A percentile compares a stretch with the other conserved stretches of the same genome.
These are phyloP conservation scores for Samsoniella hepiali DNA, from an alignment of 2,329 filamentous ascomycete genomes.

Conservation along the genomic window DNA sequence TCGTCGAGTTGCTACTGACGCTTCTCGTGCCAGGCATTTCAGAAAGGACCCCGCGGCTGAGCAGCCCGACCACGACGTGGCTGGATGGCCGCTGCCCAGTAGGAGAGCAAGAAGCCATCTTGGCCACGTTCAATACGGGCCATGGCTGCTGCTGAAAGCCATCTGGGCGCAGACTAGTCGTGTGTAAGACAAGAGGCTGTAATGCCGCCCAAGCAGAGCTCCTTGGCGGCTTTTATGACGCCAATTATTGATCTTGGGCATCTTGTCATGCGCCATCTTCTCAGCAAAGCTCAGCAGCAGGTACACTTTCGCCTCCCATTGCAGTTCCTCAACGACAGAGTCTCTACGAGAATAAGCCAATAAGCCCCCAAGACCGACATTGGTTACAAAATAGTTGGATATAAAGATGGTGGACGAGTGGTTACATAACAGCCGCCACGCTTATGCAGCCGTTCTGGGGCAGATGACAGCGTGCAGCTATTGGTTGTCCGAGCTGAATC, in stretches of 20 bases:
- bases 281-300: no score
- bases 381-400: neutral
- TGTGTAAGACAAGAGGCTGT: slow-evolving; percentile 12
- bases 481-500: neutral
- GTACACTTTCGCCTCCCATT: neutral
- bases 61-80: neutral
- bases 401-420: neutral
- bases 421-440: neutral
- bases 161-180: neutral
- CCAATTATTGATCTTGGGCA: slow-evolving; percentile 6
- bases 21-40: neutral
- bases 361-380: neutral
- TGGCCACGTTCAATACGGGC: neutral
- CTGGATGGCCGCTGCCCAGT: neutral
- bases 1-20: neutral
- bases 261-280: neutral
- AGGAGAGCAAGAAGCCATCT: neutral
- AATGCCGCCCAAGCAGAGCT: neutral
- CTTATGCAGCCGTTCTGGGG: neutral
- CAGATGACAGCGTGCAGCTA: neutral
- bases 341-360: neutral
- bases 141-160: slow-evolving; percentile 13
- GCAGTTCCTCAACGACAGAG: neutral
- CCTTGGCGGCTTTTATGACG: neutral
- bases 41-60: neutral